These are phyloP conservation scores for Phlebiopsis flavidoalba DNA, from an alignment of 768 basidiomycete species.

Conservation along the genomic window DNA sequence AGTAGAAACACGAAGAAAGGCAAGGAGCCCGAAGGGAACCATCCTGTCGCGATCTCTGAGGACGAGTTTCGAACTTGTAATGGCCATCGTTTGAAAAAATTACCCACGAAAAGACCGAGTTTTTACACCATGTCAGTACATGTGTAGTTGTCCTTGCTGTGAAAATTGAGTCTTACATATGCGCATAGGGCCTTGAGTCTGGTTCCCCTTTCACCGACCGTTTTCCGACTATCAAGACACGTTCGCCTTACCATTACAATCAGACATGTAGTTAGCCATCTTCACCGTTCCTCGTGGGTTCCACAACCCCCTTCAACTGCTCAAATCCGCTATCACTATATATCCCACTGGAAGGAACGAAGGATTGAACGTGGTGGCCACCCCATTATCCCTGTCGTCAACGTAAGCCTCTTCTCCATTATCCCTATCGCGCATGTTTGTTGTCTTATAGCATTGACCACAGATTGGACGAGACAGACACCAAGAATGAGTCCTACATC, in stretches of 20 bases:
- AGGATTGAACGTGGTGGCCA: constrained; percentile 77
- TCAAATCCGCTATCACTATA: constrained; percentile 64
- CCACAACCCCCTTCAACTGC: constrained; percentile 55
- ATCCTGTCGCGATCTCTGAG: constrained; percentile 69
- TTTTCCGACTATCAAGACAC: constrained; percentile 70
- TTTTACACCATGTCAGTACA: constrained; percentile 77
- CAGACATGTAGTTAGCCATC: constrained; percentile 64
- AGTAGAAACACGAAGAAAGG: constrained; percentile 76
- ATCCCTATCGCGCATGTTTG: background rate
- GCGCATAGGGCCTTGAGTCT: constrained; percentile 49
- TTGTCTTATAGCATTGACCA: background rate
- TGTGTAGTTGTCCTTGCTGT: background rate
- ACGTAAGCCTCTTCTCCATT: constrained; percentile 53
- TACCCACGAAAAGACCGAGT: constrained; percentile 86
- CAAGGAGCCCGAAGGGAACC: constrained; percentile 70
- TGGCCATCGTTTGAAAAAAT: constrained; percentile 92
- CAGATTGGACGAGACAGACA: constrained; percentile 89
- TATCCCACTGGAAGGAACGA: constrained; percentile 92
- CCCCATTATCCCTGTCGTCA: constrained; percentile 80
- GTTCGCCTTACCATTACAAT: constrained; percentile 54
- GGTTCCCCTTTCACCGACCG: constrained; percentile 65
- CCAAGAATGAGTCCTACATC: constrained; percentile 88
- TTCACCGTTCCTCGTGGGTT: constrained; percentile 60
- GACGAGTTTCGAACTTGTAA: constrained; percentile 94
- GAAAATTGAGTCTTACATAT: background rate